Evolutionary conservation across 2,329 filamentous ascomycete genomes (phyloP), one percentile per base, ranked within the genome.

Genomic region (Exophiala aquamarina): DNA sequence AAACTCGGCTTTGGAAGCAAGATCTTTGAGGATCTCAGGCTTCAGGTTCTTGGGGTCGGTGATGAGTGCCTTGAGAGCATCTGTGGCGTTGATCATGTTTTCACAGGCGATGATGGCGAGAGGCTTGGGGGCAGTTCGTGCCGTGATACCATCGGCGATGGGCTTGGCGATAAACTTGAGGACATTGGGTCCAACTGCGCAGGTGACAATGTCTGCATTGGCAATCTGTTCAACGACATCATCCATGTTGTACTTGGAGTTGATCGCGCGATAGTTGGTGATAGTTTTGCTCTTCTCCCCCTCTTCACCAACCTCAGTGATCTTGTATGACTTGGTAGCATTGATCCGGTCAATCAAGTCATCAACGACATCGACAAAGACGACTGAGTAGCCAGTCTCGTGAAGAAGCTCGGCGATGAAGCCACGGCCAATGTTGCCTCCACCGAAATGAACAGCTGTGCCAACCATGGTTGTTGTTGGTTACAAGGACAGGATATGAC

Each of bases 41-140:
- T 81, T 75, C 34, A 90, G 88, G 74, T 93, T 85, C 60, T 80
- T 74, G 61, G 84, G 77, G 56, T 83, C 75, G 68, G 85, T 86
- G 75, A 95, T 95, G 76, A 86, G 83, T 32, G 79, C 80, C 57
- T 86, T 88, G 41, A 96, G 85, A 31, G 87, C 89, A 66, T 93
- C 88, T 40, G 93, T 97, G 62, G 90, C 93, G 57, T 89, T 89
- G 66, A 97, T 96, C 66, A 89, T 89, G 70, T 98, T 98, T 76
- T 98, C 93, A 71, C 93, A 98, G 48, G 93, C 93, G 71, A 98
- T 95, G 65, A 98, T 88, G 17, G 91, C 84, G 33, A 97, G 71
- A 6, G 92, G 91, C 54, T 79, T 79, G 44, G 74, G 66, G 36
- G 69, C 68, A 19, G 82, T 78, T 56, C 93, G 86, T 57, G 79